Conservation (phyloP, 768 basidiomycete genomes). For the Kwoniella heveanensis region DNA sequence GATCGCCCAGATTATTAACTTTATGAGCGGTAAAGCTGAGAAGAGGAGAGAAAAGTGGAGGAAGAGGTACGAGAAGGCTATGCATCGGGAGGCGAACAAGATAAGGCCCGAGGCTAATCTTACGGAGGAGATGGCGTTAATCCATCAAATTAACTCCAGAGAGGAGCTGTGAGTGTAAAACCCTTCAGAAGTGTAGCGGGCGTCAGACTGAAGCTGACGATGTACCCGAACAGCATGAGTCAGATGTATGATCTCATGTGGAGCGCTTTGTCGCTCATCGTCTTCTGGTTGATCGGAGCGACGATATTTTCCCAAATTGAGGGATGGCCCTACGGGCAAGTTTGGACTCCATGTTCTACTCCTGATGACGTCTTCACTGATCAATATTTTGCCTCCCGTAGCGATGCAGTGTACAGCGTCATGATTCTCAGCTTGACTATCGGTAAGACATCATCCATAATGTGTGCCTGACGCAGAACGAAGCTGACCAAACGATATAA, state of each 20-base stretch:
- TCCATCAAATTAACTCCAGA: constrained; percentile 48
- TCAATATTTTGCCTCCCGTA: not conserved
- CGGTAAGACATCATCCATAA: constrained; percentile 30
- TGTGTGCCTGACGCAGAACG: not conserved
- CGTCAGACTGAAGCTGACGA: too few relatives aligned
- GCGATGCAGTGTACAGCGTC: constrained; percentile 50
- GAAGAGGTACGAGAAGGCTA: constrained; percentile 41
- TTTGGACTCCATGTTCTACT: not conserved
- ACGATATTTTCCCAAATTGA: constrained; percentile 53
- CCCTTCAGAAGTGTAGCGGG: too few relatives aligned
- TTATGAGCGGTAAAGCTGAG: constrained; percentile 41
- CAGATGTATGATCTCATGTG: constrained; percentile 51
- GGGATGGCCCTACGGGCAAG: constrained; percentile 52
- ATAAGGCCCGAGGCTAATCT: constrained; percentile 42
- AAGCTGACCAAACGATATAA: not conserved
- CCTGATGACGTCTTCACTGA: not conserved
- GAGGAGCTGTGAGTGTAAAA: constrained; percentile 48
- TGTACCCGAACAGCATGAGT: constrained; percentile 39
- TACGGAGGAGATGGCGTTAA: constrained; percentile 53
- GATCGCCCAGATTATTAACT: constrained; percentile 50
- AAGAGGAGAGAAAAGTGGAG: constrained; percentile 47
- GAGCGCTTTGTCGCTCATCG: constrained; percentile 42
- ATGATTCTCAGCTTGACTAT: constrained; percentile 45
- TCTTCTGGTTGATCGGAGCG: constrained; percentile 56
- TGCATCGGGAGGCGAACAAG: constrained; percentile 37